Conservation (phyloP, 257 asterid genomes). For the Ilex aquifolium region DNA sequence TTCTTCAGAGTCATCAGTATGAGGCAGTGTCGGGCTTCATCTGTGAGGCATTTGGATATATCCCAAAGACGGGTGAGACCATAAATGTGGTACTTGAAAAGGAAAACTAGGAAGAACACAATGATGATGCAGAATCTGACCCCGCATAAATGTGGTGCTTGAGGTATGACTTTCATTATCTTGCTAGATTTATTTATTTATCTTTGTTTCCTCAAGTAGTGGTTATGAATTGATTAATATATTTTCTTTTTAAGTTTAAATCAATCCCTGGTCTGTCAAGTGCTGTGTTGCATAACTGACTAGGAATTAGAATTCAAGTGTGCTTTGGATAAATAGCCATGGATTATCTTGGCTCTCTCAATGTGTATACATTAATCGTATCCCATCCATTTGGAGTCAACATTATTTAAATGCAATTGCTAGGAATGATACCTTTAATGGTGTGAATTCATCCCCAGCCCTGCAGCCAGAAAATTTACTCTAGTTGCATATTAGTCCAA, state of each 20-base stretch:
- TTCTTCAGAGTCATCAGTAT: conserved; percentile 78
- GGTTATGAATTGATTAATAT: not conserved
- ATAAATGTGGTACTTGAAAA: conserved; percentile 78
- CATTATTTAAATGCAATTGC: no score
- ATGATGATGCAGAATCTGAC: conserved; percentile 54
- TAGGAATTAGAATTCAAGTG: not conserved
- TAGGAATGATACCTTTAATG: no score
- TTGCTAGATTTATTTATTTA: not conserved
- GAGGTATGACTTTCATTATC: conserved; percentile 48
- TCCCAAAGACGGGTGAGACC: conserved; percentile 94
- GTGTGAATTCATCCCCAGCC: no score
- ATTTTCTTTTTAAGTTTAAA: not conserved
- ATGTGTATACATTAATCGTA: no score
- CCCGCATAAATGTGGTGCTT: conserved; percentile 62
- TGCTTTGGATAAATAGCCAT: no score
- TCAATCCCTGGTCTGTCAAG: not conserved
- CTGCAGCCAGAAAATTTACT: no score
- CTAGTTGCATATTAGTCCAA: no score
- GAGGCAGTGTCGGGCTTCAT: conserved; percentile 97
- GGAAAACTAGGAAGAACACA: conserved; percentile 24
- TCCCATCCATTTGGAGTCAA: no score
- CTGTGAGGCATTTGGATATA: conserved; percentile 97
- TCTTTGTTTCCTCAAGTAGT: not conserved
- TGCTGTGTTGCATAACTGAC: not conserved
- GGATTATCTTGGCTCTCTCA: no score